phyloP scores from a whole-genome alignment of 371 early-diverging fungal species.

The Mortierella sp. region DNA sequence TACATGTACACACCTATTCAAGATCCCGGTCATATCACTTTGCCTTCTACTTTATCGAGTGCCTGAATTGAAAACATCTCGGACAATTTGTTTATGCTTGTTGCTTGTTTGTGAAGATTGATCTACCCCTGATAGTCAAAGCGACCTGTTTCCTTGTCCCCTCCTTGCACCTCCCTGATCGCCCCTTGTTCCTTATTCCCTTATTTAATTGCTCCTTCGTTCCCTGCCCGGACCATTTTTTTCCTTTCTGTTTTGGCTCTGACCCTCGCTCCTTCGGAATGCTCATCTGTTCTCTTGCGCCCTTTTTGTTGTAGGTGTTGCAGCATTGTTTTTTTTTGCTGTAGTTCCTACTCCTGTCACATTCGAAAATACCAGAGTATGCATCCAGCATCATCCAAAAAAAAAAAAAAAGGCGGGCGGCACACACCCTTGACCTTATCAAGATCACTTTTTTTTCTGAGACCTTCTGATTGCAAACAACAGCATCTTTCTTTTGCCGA shows the following conservation, averaged over 20 bases:
- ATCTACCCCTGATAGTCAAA: not conserved
- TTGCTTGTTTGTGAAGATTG: not conserved
- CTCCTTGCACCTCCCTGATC: not conserved
- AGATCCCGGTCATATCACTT: not conserved
- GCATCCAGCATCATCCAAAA: too few relatives aligned
- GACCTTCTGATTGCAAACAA: too few relatives aligned
- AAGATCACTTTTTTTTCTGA: not conserved
- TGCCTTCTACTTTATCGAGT: not conserved
- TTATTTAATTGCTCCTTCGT: not conserved
- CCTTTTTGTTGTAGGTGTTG: too few relatives aligned
- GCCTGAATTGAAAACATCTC: not conserved
- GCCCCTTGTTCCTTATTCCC: not conserved
- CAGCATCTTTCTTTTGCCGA: not conserved
- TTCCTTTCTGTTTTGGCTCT: not conserved
- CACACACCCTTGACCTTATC: not conserved
- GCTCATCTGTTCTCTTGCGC: not conserved
- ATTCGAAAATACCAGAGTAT: too few relatives aligned
- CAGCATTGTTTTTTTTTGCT: too few relatives aligned
- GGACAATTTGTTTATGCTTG: not conserved
- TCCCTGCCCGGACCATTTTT: not conserved
- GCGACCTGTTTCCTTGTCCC: not conserved
- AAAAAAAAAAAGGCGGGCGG: too few relatives aligned
- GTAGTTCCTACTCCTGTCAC: too few relatives aligned
- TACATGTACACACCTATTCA: not conserved
- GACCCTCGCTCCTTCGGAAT: slow-evolving; percentile 2